These are phyloP conservation scores for Phytophthora pseudosyringae DNA, from an alignment of 352 stramenopile genomes.

Conservation along the genomic window DNA sequence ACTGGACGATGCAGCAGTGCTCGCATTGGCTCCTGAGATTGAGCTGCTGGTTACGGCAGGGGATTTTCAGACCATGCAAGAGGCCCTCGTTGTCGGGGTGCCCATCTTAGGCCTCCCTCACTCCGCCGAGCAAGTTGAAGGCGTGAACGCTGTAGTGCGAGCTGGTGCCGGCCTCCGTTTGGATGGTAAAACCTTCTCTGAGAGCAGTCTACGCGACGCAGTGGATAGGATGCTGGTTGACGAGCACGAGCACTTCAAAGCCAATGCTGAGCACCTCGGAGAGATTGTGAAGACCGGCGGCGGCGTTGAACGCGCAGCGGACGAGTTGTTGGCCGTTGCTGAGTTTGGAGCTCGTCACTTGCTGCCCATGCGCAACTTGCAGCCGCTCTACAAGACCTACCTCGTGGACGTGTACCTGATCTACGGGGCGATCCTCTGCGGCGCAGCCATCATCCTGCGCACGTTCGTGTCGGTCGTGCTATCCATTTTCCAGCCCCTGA, in stretches of 20 bases:
- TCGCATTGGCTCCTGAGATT: conserved; percentile 45
- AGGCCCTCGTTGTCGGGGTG: conserved; percentile 63
- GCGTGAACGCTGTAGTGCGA: conserved; percentile 62
- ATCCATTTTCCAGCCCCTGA: conserved; percentile 66
- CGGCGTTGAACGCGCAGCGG: conserved; percentile 53
- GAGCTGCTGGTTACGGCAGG: conserved; percentile 71
- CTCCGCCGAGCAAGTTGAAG: conserved; percentile 80
- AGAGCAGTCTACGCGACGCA: conserved; percentile 36
- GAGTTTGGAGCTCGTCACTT: conserved; percentile 60
- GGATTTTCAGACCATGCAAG: conserved; percentile 61
- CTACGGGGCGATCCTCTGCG: conserved; percentile 85
- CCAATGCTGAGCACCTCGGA: conserved; percentile 53
- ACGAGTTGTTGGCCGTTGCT: conserved; percentile 63
- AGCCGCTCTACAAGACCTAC: conserved; percentile 86
- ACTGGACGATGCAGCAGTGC: conserved; percentile 53
- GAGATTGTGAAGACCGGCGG: conserved; percentile 69
- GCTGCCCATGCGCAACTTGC: conserved; percentile 59
- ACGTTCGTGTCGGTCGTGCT: conserved; percentile 74
- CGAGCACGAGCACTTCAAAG: conserved; percentile 42
- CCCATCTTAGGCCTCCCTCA: conserved; percentile 78
- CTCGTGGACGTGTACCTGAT: conserved; percentile 89
- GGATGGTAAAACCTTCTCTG: conserved; percentile 43
- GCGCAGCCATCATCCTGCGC: conserved; percentile 80
- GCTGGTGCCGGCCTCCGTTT: conserved; percentile 58
- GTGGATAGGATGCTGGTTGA: conserved; percentile 46